Evolutionary conservation across 495 filamentous ascomycete genomes (phyloP), one percentile per base, ranked within the genome.

Genomic region (Xylaria telfairii): DNA sequence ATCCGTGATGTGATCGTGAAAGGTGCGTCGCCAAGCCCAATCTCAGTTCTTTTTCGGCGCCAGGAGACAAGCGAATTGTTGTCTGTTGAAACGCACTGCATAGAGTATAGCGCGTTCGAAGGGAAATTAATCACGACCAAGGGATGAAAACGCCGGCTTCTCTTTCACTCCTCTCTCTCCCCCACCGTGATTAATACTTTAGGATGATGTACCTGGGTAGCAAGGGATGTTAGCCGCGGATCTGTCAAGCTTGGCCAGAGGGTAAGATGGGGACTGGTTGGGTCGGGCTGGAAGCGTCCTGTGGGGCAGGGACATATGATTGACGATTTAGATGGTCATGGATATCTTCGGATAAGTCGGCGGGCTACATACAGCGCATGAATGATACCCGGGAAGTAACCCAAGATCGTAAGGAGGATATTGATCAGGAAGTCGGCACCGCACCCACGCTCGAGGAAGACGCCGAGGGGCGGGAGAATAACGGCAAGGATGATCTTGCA

Each of bases 381-480:
- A 73, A 92, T 87, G 75, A 92, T 87, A 82, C 92, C 92, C 42
- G 92, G 92, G 68, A 94, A 85, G 82, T 90, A 94, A 77, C 91
- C 92, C 77, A 98, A 87, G 74, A 95, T 89, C 60, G 93, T 96
- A 78, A 97, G 84, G 73, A 91, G 86, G 83, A 97, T 90, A 85
- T 96, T 97, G 87, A 97, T 94, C 75, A 92, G 82, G 72, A 97
- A 84, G 76, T 96, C 92, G 76, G 89, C 87, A 79, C 89, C 88
- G 83, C 92, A 94, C 78, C 94, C 94, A 47, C 91, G 89, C 86
- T 96, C 92, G 69, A 97, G 88, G 87, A 97, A 96, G 79, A 97
- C 95, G 81, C 93, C 93, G 42, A 97, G 86, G 72, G 95, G 95
- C 47, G 95, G 95, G 62, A 96, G 86, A 84, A 96, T 82, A 84